Evolutionary conservation across 371 early-diverging fungal species (phyloP).

Genomic region (Mortierella sp.): DNA sequence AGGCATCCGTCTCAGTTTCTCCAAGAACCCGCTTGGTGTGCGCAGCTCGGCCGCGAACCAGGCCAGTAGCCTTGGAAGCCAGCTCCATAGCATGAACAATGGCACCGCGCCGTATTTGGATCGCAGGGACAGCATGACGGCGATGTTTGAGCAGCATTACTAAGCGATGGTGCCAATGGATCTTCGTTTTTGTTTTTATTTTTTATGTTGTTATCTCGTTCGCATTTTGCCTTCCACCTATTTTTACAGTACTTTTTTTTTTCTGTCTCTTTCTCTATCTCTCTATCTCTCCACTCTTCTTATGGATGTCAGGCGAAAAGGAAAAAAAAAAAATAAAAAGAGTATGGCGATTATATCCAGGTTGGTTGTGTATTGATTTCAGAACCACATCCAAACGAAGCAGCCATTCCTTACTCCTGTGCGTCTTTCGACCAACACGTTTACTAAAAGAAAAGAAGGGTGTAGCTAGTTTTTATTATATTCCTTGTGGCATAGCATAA

Average conservation of each 20-base stretch:
- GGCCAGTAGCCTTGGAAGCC: constrained; percentile 38
- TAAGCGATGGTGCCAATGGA: not conserved
- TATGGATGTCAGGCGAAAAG: not conserved
- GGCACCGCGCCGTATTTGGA: constrained; percentile 29
- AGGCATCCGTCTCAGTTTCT: constrained; percentile 92
- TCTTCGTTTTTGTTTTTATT: not conserved
- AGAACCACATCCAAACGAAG: not conserved
- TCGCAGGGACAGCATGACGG: constrained; percentile 51
- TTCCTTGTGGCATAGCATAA: constrained; percentile 13
- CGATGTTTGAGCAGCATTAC: constrained; percentile 51
- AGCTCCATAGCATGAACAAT: constrained; percentile 35
- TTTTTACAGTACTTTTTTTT: constrained; percentile 1
- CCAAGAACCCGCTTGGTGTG: constrained; percentile 94
- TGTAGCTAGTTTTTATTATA: not conserved
- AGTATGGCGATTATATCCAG: not conserved
- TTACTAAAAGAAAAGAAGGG: too few species aligned
- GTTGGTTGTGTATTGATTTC: constrained; percentile 3
- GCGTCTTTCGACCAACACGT: not conserved
- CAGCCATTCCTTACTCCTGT: not conserved
- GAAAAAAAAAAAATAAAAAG: not conserved
- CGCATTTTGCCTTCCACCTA: not conserved
- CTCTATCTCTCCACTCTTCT: not conserved
- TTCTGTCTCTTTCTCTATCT: not conserved
- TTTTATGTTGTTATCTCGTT: not conserved
- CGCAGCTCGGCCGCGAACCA: constrained; percentile 52